A percentile compares a stretch with the other conserved stretches of the same genome.
Conservation (phyloP, 2,329 filamentous ascomycete species). For the Colletotrichum acutatum region DNA sequence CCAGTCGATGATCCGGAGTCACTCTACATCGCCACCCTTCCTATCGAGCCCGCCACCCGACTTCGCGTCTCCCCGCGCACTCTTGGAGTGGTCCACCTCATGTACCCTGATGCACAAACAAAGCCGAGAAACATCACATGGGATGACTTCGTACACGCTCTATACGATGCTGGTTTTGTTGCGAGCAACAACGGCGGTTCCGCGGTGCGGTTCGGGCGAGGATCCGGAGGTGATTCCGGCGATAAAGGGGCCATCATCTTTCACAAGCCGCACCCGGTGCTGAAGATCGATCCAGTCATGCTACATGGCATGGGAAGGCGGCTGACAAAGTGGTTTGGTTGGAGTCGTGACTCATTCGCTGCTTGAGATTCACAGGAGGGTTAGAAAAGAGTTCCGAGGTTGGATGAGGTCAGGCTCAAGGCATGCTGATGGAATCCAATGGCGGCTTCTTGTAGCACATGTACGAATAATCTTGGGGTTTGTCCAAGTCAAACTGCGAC, state of each 20-base stretch:
- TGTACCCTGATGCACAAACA: neutral
- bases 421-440: neutral
- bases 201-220: neutral
- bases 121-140: neutral
- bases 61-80: neutral
- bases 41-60: neutral
- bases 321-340: neutral
- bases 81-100: neutral
- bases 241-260: conserved; percentile 19
- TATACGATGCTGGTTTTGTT: neutral
- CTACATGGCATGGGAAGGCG: conserved; percentile 17
- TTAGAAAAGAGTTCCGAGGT: neutral
- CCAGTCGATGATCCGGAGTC: neutral
- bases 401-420: too few relatives aligned
- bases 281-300: conserved; percentile 24
- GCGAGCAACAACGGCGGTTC: neutral
- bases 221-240: neutral
- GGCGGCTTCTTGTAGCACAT: too few relatives aligned
- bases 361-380: neutral
- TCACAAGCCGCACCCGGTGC: conserved; percentile 17
- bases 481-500: too few relatives aligned
- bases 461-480: too few relatives aligned
- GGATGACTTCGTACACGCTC: neutral
- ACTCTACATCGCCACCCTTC: neutral
- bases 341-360: neutral